These are phyloP conservation scores for Coemansia sp. DNA, from an alignment of 192 early-diverging fungal species.

Conservation along the genomic window DNA sequence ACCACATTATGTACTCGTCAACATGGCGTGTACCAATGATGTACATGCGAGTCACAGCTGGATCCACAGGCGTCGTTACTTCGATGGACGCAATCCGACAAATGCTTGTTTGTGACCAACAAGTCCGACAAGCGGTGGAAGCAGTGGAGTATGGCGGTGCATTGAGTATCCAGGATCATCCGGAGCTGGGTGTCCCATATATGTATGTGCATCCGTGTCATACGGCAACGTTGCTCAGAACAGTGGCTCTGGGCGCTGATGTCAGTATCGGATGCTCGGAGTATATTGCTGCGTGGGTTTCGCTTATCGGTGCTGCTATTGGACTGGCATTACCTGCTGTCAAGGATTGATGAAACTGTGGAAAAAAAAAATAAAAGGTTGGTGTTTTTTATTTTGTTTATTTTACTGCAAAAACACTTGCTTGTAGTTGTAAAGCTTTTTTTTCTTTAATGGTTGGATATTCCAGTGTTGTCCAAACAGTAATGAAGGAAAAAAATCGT, in stretches of 20 bases:
- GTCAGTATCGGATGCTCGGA: slow-evolving; percentile 11
- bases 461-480: too few relatives aligned
- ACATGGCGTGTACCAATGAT: slow-evolving; percentile 48
- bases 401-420: neutral
- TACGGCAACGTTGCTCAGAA: slow-evolving; percentile 39
- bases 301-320: slow-evolving; percentile 38
- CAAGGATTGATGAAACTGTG: neutral
- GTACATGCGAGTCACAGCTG: slow-evolving; percentile 21
- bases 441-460: neutral
- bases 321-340: slow-evolving; percentile 34
- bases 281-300: slow-evolving; percentile 43
- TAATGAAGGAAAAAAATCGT: neutral
- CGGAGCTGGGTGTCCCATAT: slow-evolving; percentile 31
- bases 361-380: too few relatives aligned
- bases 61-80: slow-evolving; percentile 3
- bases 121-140: slow-evolving; percentile 24
- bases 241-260: slow-evolving; percentile 10
- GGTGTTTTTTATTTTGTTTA: neutral
- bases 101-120: slow-evolving; percentile 20
- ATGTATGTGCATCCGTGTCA: slow-evolving; percentile 54
- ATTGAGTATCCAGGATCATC: slow-evolving; percentile 50
- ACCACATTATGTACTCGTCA: slow-evolving; percentile 39
- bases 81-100: slow-evolving; percentile 13
- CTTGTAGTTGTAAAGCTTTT: neutral
- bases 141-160: slow-evolving; percentile 56